Evolutionary conservation across 805 yeast genomes (phyloP).

Genomic region (Teunomyces kruisii): DNA sequence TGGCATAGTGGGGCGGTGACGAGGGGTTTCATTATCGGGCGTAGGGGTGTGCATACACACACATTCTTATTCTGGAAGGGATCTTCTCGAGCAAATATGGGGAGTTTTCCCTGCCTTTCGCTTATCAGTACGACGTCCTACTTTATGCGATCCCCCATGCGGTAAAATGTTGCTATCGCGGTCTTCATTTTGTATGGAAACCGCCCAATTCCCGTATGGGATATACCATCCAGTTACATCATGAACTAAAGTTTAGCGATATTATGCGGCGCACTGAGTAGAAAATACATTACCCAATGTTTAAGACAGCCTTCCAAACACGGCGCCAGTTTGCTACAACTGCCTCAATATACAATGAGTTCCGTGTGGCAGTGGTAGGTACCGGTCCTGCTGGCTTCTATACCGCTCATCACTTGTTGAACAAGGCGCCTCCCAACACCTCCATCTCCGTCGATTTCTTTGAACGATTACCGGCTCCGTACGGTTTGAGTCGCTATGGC

Average conservation of each 20-base stretch:
- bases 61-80: no score
- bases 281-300: background rate
- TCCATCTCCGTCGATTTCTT: constrained; percentile 63
- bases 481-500: constrained; percentile 87
- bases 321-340: background rate
- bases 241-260: no score
- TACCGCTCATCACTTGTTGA: constrained; percentile 72
- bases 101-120: no score
- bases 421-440: constrained; percentile 33
- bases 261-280: background rate
- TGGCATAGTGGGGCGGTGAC: no score
- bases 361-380: constrained; percentile 73
- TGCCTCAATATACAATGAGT: background rate
- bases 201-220: no score
- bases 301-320: background rate
- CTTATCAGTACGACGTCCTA: no score
- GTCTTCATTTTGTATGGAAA: no score
- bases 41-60: no score
- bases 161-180: no score
- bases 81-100: no score
- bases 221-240: background rate
- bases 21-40: no score
- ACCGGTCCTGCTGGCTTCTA: constrained; percentile 97
- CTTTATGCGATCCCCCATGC: no score
- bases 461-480: constrained; percentile 87